Percentiles rank a stretch among this genome's conserved stretches.
Conservation (phyloP, 2,329 filamentous ascomycete genomes). For the Beauveria australis region DNA sequence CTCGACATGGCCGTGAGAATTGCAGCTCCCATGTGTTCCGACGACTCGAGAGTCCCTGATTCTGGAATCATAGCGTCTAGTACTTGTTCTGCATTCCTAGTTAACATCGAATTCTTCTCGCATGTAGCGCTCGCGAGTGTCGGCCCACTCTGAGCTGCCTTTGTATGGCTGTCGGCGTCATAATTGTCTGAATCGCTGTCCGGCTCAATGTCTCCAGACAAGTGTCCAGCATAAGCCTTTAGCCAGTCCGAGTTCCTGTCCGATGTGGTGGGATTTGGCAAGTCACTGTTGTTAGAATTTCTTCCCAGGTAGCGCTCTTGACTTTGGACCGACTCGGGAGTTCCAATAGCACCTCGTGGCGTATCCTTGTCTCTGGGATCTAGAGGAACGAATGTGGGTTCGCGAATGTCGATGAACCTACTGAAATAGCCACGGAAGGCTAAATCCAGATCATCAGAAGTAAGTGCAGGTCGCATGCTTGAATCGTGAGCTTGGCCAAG, state of each 20-base stretch:
- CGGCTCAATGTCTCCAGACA: not conserved
- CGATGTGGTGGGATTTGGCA: not conserved
- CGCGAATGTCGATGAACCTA: not conserved
- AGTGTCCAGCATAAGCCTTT: not conserved
- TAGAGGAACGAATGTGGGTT: not conserved
- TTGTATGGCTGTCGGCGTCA: not conserved
- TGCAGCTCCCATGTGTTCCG: not conserved
- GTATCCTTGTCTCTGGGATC: not conserved
- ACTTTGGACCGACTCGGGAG: not conserved
- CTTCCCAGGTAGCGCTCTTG: not conserved
- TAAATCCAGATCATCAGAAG: not conserved
- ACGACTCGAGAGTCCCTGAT: not conserved
- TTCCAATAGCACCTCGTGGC: not conserved
- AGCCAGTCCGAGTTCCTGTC: not conserved
- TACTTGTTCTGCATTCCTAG: not conserved
- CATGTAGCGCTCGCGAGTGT: not conserved
- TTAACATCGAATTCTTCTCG: not conserved
- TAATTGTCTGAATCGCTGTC: not conserved
- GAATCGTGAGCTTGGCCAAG: not conserved
- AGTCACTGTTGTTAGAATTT: not conserved
- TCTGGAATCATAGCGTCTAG: not conserved
- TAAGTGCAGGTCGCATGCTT: not conserved
- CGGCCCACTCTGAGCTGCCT: not conserved
- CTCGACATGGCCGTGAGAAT: not conserved
- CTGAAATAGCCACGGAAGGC: not conserved